Evolutionary conservation across 495 filamentous ascomycete species (phyloP).

Genomic region (Aspergillus panamensis): DNA sequence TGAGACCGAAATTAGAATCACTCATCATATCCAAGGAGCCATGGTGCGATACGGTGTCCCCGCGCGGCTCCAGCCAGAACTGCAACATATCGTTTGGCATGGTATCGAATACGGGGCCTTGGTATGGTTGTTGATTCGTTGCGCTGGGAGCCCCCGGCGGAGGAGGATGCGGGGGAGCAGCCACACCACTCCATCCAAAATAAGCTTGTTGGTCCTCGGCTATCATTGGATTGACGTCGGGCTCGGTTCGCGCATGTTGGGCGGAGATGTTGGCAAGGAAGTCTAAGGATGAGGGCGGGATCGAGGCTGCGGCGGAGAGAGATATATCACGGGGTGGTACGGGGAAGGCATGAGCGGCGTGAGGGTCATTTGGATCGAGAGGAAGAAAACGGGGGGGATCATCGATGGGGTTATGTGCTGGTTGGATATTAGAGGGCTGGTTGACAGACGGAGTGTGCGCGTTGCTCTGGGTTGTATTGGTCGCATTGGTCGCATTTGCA

Average conservation of each 20-base stretch:
- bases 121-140: constrained; percentile 24
- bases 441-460: constrained; percentile 15
- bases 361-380: constrained; percentile 15
- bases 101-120: constrained; percentile 27
- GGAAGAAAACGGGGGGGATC: constrained; percentile 24
- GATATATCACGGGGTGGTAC: constrained; percentile 26
- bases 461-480: constrained; percentile 23
- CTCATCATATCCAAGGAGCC: constrained; percentile 34
- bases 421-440: constrained; percentile 24
- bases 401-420: constrained; percentile 22
- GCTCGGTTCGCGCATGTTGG: constrained; percentile 35
- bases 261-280: constrained; percentile 41
- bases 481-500: constrained; percentile 24
- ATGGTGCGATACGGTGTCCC: constrained; percentile 35
- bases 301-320: constrained; percentile 21
- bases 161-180: constrained; percentile 18
- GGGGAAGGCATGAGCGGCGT: constrained; percentile 18
- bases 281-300: constrained; percentile 35
- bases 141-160: background rate
- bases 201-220: constrained; percentile 34
- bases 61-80: constrained; percentile 40
- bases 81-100: constrained; percentile 39
- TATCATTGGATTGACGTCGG: constrained; percentile 35
- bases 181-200: constrained; percentile 37
- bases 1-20: constrained; percentile 31